Evolutionary conservation across 257 asterid genomes (phyloP).

Genomic region (Salvia miltiorrhiza): DNA sequence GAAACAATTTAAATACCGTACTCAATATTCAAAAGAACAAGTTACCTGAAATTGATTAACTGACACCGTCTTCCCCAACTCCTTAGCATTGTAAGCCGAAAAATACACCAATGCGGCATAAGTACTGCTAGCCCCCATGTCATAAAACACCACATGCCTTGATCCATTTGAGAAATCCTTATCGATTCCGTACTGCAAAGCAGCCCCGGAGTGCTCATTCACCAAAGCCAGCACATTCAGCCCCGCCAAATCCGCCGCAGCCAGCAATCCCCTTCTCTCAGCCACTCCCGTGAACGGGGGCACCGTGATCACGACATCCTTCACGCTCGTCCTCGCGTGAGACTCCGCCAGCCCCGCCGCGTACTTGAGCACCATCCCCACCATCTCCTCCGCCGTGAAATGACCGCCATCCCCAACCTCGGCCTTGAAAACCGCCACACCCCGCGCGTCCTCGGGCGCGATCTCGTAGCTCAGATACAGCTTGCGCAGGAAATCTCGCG

Average conservation of each 20-base stretch:
- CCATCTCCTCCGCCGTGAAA: slow-evolving; percentile 85
- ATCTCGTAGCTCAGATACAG: slow-evolving; percentile 50
- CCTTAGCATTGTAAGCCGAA: slow-evolving; percentile 84
- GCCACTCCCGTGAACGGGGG: slow-evolving; percentile 87
- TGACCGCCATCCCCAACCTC: slow-evolving; percentile 39
- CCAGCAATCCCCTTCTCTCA: slow-evolving; percentile 71
- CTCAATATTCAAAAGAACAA: neutral
- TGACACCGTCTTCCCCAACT: slow-evolving; percentile 73
- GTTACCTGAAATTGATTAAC: slow-evolving; percentile 91
- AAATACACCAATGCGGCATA: slow-evolving; percentile 93
- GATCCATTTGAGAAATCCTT: slow-evolving; percentile 89
- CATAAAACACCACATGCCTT: slow-evolving; percentile 81
- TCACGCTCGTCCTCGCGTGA: slow-evolving; percentile 61
- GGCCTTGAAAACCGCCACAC: slow-evolving; percentile 46
- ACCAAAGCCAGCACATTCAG: slow-evolving; percentile 84
- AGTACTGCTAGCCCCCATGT: slow-evolving; percentile 93
- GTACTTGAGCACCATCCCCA: slow-evolving; percentile 82
- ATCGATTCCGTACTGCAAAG: slow-evolving; percentile 98
- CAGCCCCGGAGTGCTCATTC: slow-evolving; percentile 93
- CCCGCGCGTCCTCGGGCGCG: slow-evolving; percentile 42
- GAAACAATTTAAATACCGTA: neutral
- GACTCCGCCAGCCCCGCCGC: slow-evolving; percentile 68
- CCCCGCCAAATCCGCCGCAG: slow-evolving; percentile 94
- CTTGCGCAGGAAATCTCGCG: slow-evolving; percentile 31
- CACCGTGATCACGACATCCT: slow-evolving; percentile 88